A percentile compares a stretch with the other conserved stretches of the same genome.
Evolutionary conservation across 768 basidiomycete genomes (phyloP).

Genomic region (Mycena alexandri): DNA sequence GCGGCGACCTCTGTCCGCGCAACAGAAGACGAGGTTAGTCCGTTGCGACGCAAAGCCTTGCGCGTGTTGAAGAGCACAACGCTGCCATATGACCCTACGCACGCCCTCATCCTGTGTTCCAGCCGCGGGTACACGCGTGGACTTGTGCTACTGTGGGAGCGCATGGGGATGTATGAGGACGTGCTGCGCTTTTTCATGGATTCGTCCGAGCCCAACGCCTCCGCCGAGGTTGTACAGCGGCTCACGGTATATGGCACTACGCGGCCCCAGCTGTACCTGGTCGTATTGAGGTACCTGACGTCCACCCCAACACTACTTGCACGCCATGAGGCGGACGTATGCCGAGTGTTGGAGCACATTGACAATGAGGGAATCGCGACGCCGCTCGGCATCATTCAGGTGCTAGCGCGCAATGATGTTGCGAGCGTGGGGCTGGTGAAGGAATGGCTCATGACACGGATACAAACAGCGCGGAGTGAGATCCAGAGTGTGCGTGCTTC

Average conservation of each 20-base stretch:
- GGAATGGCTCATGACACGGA: constrained; percentile 87
- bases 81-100: constrained; percentile 87
- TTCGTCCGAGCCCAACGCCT: constrained; percentile 53
- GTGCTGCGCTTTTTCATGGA: constrained; percentile 95
- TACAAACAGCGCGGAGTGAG: constrained; percentile 79
- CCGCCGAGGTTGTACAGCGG: constrained; percentile 75
- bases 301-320: constrained; percentile 80
- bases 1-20: constrained; percentile 26
- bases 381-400: constrained; percentile 90
- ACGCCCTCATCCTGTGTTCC: constrained; percentile 96
- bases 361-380: constrained; percentile 88
- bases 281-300: constrained; percentile 92
- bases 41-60: constrained; percentile 75
- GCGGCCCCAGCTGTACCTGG: constrained; percentile 84
- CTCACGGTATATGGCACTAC: constrained; percentile 79
- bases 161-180: constrained; percentile 95
- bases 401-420: constrained; percentile 88
- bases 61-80: constrained; percentile 70
- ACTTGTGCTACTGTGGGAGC: constrained; percentile 92
- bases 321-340: constrained; percentile 79
- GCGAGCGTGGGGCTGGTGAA: constrained; percentile 94
- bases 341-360: constrained; percentile 78
- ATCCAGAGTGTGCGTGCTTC: constrained; percentile 78
- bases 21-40: constrained; percentile 47
- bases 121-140: constrained; percentile 86